phyloP scores from a whole-genome alignment of 2,329 filamentous ascomycete genomes.

The Knufia fluminis region DNA sequence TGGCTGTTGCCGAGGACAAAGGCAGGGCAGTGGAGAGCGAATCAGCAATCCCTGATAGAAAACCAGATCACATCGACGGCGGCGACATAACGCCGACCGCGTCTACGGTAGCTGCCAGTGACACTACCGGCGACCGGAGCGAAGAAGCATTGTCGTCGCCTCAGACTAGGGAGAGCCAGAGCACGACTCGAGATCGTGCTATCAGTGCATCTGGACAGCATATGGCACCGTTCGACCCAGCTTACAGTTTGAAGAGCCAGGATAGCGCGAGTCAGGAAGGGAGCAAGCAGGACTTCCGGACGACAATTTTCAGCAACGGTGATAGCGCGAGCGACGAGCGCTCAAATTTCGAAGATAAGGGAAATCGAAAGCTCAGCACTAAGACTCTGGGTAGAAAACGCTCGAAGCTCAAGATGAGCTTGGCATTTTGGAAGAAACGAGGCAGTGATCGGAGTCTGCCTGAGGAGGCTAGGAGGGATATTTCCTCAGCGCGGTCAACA shows the following conservation, averaged over 20 bases:
- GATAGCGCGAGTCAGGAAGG: conserved; percentile 19
- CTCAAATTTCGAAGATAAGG: background rate
- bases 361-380: conserved; percentile 17
- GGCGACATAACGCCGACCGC: conserved; percentile 14
- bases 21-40: background rate
- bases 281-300: conserved; percentile 20
- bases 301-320: conserved; percentile 20
- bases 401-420: conserved; percentile 18
- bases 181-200: conserved; percentile 15
- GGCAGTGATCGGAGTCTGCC: conserved; percentile 2
- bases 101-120: conserved; percentile 16
- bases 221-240: conserved; percentile 11
- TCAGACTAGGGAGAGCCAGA: conserved; percentile 15
- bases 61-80: conserved; percentile 9
- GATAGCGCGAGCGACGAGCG: conserved; percentile 12
- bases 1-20: conserved; percentile 1
- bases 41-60: background rate
- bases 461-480: conserved; percentile 1
- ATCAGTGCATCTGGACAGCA: conserved; percentile 16
- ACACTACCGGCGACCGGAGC: conserved; percentile 13
- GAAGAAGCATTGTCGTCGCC: conserved; percentile 10
- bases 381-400: conserved; percentile 18
- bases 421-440: conserved; percentile 21
- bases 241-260: conserved; percentile 21
- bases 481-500: background rate